Evolutionary conservation across 176 grass and related monocot species (phyloP).

Genomic region (Panicum miliaceum): DNA sequence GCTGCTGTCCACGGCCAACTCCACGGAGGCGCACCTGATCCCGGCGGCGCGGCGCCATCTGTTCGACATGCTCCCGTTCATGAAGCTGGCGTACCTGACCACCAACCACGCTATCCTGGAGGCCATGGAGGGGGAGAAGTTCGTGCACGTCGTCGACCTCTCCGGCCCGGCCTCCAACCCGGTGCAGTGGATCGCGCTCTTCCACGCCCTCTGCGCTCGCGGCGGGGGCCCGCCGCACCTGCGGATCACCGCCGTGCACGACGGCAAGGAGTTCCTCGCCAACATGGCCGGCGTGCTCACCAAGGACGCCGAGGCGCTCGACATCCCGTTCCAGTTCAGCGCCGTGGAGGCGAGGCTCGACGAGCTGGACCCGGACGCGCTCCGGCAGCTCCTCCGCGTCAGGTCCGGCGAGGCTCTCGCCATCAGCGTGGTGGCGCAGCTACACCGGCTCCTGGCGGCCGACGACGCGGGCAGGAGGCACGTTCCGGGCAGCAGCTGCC

Average conservation of each 20-base stretch:
- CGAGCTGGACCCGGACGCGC: slow-evolving; percentile 41
- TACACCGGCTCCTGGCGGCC: slow-evolving; percentile 52
- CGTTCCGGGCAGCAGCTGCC: background rate
- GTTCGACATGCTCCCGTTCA: slow-evolving; percentile 57
- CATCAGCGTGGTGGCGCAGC: slow-evolving; percentile 53
- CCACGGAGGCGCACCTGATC: slow-evolving; percentile 3
- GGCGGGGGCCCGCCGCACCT: slow-evolving; percentile 57
- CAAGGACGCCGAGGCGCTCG: slow-evolving; percentile 59
- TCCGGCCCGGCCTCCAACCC: slow-evolving; percentile 58
- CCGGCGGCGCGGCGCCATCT: slow-evolving; percentile 44
- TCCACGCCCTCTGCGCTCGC: slow-evolving; percentile 55
- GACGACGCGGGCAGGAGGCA: slow-evolving; percentile 29
- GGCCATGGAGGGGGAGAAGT: slow-evolving; percentile 63
- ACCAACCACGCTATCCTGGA: slow-evolving; percentile 75
- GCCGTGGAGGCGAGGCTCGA: slow-evolving; percentile 46
- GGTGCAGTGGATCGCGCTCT: slow-evolving; percentile 71
- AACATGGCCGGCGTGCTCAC: slow-evolving; percentile 49
- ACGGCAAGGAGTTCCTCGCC: slow-evolving; percentile 39
- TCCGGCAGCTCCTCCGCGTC: slow-evolving; percentile 45
- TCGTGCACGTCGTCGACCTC: slow-evolving; percentile 71
- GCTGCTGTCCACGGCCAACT: background rate
- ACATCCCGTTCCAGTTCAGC: slow-evolving; percentile 66
- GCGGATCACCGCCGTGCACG: slow-evolving; percentile 58
- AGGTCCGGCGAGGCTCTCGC: slow-evolving; percentile 65
- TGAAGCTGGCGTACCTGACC: slow-evolving; percentile 73